Conservation (phyloP, 2,329 filamentous ascomycete species). For the Lecanicillium sp. region DNA sequence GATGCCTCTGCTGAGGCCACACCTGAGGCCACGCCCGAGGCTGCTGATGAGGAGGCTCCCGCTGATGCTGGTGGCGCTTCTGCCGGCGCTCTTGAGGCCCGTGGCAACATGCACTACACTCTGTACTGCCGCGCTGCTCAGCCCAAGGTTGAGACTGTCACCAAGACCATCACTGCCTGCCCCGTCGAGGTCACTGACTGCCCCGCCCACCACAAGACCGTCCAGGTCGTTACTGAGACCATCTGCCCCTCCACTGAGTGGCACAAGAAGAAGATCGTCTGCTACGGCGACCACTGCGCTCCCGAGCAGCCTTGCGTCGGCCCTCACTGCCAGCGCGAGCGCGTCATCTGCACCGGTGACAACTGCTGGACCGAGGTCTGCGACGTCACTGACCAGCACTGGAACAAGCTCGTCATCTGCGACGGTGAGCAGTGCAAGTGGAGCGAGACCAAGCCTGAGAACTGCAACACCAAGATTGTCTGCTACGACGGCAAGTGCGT, state of each 20-base stretch:
- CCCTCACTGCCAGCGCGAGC: slow-evolving; percentile 19
- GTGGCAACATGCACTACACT: slow-evolving; percentile 7
- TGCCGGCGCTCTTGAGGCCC: too few species aligned
- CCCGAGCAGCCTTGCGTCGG: slow-evolving; percentile 19
- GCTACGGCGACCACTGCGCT: slow-evolving; percentile 24
- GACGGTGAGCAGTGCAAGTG: slow-evolving; percentile 19
- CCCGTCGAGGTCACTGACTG: slow-evolving; percentile 16
- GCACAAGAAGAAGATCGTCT: slow-evolving; percentile 25
- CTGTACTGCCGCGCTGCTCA: slow-evolving; percentile 9
- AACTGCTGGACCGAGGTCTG: slow-evolving; percentile 19
- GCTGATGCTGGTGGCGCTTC: too few species aligned
- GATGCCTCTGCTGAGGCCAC: too few species aligned
- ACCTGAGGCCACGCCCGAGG: too few species aligned
- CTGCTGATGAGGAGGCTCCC: too few species aligned
- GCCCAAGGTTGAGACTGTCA: slow-evolving; percentile 12
- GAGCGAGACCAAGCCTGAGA: slow-evolving; percentile 14
- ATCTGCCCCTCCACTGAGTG: slow-evolving; percentile 15
- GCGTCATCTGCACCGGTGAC: slow-evolving; percentile 23
- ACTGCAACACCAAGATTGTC: slow-evolving; percentile 23
- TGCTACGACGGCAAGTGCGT: slow-evolving; percentile 24
- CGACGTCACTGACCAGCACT: slow-evolving; percentile 15
- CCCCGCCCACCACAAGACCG: slow-evolving; percentile 14
- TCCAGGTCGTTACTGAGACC: slow-evolving; percentile 15
- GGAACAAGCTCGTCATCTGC: slow-evolving; percentile 23
- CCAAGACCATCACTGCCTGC: slow-evolving; percentile 23